Conservation (phyloP, 2,329 filamentous ascomycete species). For the Rhynchosporium secalis region DNA sequence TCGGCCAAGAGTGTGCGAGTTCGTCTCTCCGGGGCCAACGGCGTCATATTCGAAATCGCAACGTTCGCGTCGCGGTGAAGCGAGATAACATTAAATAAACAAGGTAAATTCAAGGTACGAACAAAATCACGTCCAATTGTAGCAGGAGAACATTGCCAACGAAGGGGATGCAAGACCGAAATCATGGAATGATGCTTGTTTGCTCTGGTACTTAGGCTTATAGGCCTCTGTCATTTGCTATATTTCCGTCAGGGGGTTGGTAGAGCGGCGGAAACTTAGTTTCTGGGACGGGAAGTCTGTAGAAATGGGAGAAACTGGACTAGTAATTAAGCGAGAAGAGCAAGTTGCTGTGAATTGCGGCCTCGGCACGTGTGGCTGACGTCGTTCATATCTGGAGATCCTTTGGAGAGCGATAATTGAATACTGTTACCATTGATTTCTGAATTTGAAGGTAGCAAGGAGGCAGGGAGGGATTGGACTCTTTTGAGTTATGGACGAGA, state of each 20-base stretch:
- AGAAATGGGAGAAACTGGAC: background rate
- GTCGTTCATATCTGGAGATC: background rate
- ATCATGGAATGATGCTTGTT: conserved; percentile 18
- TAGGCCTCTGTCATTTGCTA: conserved; percentile 6
- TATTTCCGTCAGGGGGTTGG: conserved; percentile 1
- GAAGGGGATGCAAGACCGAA: background rate
- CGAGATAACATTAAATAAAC: background rate
- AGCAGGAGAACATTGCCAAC: background rate
- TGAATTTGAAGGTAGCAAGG: background rate
- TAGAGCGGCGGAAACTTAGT: conserved; percentile 9
- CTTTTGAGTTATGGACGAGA: too few species aligned
- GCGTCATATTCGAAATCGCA: background rate
- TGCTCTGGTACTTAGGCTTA: background rate
- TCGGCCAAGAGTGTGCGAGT: background rate
- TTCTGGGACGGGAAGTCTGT: background rate
- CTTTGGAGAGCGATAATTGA: too few species aligned
- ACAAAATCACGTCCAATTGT: conserved; percentile 8
- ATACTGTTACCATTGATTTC: background rate
- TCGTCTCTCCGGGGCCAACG: background rate
- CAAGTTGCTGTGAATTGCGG: background rate
- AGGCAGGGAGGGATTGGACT: too few species aligned
- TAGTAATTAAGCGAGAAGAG: background rate
- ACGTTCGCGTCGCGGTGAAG: background rate
- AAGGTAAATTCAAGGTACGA: conserved; percentile 11
- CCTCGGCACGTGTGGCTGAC: conserved; percentile 3